Evolutionary conservation across 2,329 filamentous ascomycete genomes (phyloP).

Genomic region (Venturia carpophila): DNA sequence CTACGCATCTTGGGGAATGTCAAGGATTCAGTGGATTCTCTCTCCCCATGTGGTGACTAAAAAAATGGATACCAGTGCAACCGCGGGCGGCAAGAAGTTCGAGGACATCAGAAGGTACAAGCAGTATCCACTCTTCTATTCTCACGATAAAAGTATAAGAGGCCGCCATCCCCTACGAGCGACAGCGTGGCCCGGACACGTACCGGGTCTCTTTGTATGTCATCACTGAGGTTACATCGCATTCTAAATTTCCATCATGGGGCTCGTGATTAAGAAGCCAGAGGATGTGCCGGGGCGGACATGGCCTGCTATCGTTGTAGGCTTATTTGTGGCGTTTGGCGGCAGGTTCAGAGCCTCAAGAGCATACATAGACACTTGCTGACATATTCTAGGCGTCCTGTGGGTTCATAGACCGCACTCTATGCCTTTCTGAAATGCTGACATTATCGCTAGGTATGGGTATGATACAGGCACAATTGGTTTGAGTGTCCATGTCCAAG

Average conservation of each 20-base stretch:
- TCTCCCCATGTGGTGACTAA: not conserved
- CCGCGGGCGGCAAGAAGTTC: not conserved
- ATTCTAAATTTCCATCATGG: not conserved
- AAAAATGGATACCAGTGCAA: not conserved
- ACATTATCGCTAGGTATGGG: not conserved
- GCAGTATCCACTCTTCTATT: not conserved
- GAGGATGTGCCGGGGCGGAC: slow-evolving; percentile 56
- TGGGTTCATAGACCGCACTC: not conserved
- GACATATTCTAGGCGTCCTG: not conserved
- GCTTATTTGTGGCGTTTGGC: slow-evolving; percentile 40
- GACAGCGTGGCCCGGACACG: not conserved
- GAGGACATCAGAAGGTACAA: not conserved
- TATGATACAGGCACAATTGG: not conserved
- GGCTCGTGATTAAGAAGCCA: not conserved
- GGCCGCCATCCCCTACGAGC: not conserved
- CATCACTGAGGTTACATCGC: not conserved
- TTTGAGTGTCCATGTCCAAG: not conserved
- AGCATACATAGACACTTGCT: no score
- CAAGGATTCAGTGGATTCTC: not conserved
- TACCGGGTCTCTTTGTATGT: not conserved
- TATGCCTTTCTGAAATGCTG: not conserved
- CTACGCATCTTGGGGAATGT: not conserved
- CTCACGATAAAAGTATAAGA: not conserved
- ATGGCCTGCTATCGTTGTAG: slow-evolving; percentile 32
- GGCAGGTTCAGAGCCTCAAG: not conserved